A percentile compares a stretch with the other conserved stretches of the same genome.
Conservation (phyloP, 2,329 filamentous ascomycete genomes). For the Moelleriella libera region DNA sequence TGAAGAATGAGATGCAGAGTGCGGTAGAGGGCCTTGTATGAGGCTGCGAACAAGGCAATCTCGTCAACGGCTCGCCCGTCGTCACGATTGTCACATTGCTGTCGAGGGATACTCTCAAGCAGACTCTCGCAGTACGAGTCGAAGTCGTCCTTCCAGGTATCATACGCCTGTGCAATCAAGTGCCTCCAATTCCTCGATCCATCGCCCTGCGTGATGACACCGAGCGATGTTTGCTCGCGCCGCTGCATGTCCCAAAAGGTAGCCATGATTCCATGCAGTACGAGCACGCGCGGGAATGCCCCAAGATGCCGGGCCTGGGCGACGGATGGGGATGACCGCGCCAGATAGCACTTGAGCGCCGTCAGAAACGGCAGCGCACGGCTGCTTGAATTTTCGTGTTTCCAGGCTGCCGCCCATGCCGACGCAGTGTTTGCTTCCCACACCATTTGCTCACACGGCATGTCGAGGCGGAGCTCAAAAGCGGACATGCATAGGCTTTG, state of each 20-base stretch:
- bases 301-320: constrained; percentile 27
- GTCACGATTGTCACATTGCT: neutral
- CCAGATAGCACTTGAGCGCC: constrained; percentile 41
- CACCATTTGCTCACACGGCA: constrained; percentile 37
- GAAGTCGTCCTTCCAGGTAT: constrained; percentile 44
- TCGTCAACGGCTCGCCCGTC: constrained; percentile 1
- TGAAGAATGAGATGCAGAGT: constrained; percentile 41
- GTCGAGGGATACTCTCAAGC: neutral
- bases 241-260: constrained; percentile 48
- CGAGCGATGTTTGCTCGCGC: constrained; percentile 45
- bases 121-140: constrained; percentile 28
- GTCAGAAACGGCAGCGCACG: constrained; percentile 27
- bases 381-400: constrained; percentile 6
- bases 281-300: constrained; percentile 34
- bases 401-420: constrained; percentile 30
- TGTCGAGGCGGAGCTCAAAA: constrained; percentile 41
- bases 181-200: constrained; percentile 27
- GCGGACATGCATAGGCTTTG: constrained; percentile 53
- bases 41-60: constrained; percentile 26
- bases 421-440: constrained; percentile 44
- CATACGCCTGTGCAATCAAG: constrained; percentile 37
- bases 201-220: constrained; percentile 15
- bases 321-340: constrained; percentile 17
- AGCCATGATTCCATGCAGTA: constrained; percentile 49
- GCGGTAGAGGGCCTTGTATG: constrained; percentile 42